Evolutionary conservation across 331 rosid genomes (phyloP).

Genomic region (Spiraea crenata): DNA sequence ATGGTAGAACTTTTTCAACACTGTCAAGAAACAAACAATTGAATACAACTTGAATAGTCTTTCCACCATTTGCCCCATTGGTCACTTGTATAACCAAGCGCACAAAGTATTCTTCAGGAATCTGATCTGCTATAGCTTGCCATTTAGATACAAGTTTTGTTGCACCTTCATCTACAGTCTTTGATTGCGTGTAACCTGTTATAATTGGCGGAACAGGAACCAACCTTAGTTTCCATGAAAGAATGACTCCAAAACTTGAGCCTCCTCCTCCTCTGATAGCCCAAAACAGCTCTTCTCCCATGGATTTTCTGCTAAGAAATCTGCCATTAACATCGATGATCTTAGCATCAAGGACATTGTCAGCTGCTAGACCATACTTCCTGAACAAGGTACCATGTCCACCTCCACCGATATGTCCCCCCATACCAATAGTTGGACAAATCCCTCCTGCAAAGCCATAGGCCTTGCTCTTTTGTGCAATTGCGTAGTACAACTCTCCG

Average conservation of each 20-base stretch:
- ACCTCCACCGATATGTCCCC: conserved; percentile 34
- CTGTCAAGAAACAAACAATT: conserved; percentile 19
- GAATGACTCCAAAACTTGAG: conserved; percentile 36
- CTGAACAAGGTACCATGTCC: conserved; percentile 27
- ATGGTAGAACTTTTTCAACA: conserved; percentile 7
- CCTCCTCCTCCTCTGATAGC: conserved; percentile 45
- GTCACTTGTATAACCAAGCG: neutral
- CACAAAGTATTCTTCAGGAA: conserved; percentile 18
- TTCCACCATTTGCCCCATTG: neutral
- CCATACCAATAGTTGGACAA: conserved; percentile 27
- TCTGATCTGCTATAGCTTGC: conserved; percentile 22
- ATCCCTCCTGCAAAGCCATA: conserved; percentile 31
- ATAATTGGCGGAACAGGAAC: conserved; percentile 28
- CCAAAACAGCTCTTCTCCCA: conserved; percentile 44
- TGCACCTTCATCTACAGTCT: conserved; percentile 20
- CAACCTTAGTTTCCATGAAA: conserved; percentile 32
- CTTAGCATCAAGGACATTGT: conserved; percentile 30
- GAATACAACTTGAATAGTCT: conserved; percentile 13
- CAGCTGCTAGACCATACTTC: conserved; percentile 35
- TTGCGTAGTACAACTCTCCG: conserved; percentile 29
- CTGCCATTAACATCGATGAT: conserved; percentile 28
- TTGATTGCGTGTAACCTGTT: conserved; percentile 16
- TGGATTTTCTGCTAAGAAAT: conserved; percentile 27
- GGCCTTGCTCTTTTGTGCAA: conserved; percentile 22
- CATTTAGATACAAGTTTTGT: conserved; percentile 24